phyloP scores from a whole-genome alignment of 495 filamentous ascomycete genomes.

The Neurospora africana region DNA sequence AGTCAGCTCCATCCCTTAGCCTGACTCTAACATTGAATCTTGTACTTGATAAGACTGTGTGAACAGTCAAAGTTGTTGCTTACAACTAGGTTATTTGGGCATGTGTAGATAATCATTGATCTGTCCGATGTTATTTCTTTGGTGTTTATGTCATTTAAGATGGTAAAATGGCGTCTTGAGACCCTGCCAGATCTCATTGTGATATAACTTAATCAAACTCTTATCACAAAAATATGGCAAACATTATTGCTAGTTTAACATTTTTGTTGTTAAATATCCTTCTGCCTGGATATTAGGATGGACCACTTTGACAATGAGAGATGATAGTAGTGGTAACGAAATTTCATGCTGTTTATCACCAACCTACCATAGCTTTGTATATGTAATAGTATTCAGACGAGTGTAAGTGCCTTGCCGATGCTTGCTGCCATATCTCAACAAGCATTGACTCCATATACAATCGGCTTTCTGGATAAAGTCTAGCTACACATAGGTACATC shows the following conservation, averaged over 20 bases:
- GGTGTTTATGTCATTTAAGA: background rate
- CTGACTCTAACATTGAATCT: too few relatives aligned
- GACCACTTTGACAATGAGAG: background rate
- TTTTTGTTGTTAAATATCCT: accelerated
- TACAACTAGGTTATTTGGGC: background rate
- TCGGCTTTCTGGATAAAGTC: background rate
- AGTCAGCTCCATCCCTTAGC: too few relatives aligned
- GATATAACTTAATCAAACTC: background rate
- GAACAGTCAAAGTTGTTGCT: background rate
- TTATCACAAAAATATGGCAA: background rate
- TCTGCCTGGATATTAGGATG: background rate
- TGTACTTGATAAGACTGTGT: background rate
- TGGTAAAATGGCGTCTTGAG: background rate
- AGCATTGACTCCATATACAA: background rate
- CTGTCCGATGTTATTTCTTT: background rate
- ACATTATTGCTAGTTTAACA: background rate
- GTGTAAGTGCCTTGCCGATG: background rate
- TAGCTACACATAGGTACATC: background rate
- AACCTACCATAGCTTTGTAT: background rate
- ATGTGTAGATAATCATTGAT: background rate
- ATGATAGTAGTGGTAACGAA: background rate
- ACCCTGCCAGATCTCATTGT: background rate
- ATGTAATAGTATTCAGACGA: background rate
- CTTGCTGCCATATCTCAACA: background rate
- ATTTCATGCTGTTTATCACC: background rate